Percentiles rank a stretch among this genome's conserved stretches.
Conservation (phyloP, 768 basidiomycete genomes). For the Podaxis carcinomalis region DNA sequence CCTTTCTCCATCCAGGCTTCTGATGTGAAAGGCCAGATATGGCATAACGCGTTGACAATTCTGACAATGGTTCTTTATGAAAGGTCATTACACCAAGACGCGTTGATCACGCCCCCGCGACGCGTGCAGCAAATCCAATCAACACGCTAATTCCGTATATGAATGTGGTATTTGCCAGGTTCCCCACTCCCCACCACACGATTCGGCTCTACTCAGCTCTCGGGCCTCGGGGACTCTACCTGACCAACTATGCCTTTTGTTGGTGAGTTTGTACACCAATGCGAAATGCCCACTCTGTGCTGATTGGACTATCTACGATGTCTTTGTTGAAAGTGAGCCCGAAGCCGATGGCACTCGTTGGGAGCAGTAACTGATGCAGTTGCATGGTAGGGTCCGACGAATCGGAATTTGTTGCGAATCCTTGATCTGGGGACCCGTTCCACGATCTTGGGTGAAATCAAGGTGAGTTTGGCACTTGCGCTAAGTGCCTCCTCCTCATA, state of each 20-base stretch:
- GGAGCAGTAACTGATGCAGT: background rate
- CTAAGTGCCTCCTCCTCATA: no score
- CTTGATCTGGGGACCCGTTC: background rate
- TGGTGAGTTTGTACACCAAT: no score
- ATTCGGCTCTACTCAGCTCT: no score
- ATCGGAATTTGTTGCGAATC: background rate
- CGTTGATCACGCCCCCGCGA: background rate
- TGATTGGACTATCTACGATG: background rate
- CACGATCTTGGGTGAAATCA: background rate
- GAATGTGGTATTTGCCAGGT: no score
- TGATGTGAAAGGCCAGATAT: background rate
- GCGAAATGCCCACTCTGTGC: no score
- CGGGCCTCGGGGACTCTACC: no score
- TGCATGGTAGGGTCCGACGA: background rate
- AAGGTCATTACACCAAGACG: background rate
- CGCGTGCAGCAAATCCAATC: background rate
- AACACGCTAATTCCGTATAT: background rate
- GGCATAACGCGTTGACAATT: background rate
- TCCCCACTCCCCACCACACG: no score
- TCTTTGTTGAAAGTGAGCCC: background rate
- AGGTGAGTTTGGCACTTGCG: background rate
- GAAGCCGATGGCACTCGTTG: background rate
- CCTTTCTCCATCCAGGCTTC: background rate
- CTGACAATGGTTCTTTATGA: background rate
- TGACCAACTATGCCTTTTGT: no score